Conservation (phyloP, 441 rosid species). For the Gossypium lobatum region DNA sequence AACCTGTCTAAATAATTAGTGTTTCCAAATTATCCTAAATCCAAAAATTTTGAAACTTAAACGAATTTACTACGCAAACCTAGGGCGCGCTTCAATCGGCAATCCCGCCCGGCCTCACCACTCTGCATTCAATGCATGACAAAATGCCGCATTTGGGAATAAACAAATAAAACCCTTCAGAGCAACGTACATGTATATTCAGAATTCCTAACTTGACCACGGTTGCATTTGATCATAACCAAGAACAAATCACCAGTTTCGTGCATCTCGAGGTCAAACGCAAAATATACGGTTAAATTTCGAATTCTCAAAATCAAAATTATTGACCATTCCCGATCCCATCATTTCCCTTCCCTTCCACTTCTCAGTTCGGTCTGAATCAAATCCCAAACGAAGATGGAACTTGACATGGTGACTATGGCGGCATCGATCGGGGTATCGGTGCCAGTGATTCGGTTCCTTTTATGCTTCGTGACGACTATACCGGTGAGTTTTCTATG, state of each 20-base stretch:
- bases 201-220: not conserved
- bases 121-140: too few relatives aligned
- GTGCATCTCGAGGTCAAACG: not conserved
- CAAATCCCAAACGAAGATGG: conserved; percentile 21
- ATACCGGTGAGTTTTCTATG: conserved; percentile 66
- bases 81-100: too few relatives aligned
- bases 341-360: not conserved
- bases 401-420: conserved; percentile 49
- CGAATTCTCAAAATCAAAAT: not conserved
- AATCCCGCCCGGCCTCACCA: too few relatives aligned
- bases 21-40: too few relatives aligned
- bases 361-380: not conserved
- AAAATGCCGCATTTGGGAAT: too few relatives aligned
- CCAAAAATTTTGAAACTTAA: too few relatives aligned
- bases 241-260: not conserved
- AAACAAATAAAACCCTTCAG: not conserved
- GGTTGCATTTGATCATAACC: not conserved
- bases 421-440: conserved; percentile 80
- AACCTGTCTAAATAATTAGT: too few relatives aligned
- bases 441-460: conserved; percentile 77
- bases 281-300: not conserved
- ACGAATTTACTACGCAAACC: too few relatives aligned
- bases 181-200: not conserved
- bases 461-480: conserved; percentile 79
- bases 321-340: not conserved